Evolutionary conservation across 768 basidiomycete genomes (phyloP), one percentile per base, ranked within the genome.

Genomic region (Amanita rubescens): DNA sequence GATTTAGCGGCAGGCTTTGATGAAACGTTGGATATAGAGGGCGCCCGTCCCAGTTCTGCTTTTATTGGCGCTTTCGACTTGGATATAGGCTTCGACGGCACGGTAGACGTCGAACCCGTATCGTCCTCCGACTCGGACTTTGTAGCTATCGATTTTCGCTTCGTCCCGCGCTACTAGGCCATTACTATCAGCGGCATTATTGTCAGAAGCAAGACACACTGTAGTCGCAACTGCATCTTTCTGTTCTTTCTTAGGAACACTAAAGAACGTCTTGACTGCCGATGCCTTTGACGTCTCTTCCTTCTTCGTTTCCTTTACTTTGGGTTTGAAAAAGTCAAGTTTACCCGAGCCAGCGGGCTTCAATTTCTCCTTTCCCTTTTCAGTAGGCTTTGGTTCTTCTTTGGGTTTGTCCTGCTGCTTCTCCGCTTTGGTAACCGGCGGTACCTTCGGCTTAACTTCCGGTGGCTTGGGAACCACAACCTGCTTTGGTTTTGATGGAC

Each of bases 241-340:
- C 51, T 49, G 34, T 50, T 63, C 58, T 51, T 53, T 24, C 48
- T 59, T 34, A 47, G 57, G 48, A 19, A 44, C 37, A 42, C 57
- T 60, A 15, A 52, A 55, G 17, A 55, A 50, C n/a, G n/a, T 38
- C 24, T 64, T 60, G 8, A 35, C 53, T 2, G 48, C 53, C 5
- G 60, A 38, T 37, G 34, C 58, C 60, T 54, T 66, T 65, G 47
- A 41, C 55, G 33, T 49, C 47, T 58, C 60, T 50, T 50, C 55
- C 49, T 57, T 59, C 30, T 60, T 54, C 38, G 58, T 57, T 42
- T 66, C 62, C 51, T 63, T 64, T 9, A 68, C 69, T 59, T 80
- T 81, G 9, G 69, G 58, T 57, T 77, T 82, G 64, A 80, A 78
- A 73, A 81, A 86, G 58, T 84, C 79, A 5, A 85, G 71, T 60